Base-by-base conservation (phyloP, 31 red algal genomes). In the Asparagopsis taxiformis region DNA sequence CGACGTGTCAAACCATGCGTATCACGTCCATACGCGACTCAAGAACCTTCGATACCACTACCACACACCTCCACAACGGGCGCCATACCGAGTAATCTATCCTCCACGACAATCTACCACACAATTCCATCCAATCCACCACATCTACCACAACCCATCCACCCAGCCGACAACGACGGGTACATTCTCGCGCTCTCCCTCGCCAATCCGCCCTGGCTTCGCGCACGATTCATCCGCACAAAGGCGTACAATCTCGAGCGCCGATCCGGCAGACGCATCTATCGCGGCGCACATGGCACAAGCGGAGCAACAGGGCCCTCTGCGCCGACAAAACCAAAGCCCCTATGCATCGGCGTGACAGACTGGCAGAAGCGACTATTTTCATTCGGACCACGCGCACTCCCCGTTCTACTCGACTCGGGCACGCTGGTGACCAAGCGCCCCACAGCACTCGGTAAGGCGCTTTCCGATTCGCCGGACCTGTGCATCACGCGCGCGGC, bases 151-250 rank as follows among this genome's bases (percentile, higher is more conserved):
- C 31, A 20, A 20, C 4, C 51, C 29, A 7, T 73, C 28, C 85
- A 90, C 46, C 74, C 63, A 26, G 54, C 59, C 20, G 85, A 90
- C 65, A 75, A 75, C 3, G 85, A 90, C 57, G 85, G 76, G 29
- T 82, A 76, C 54, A 63, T 90, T 33, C 62, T 82, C 28, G 85
- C 85, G 16, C 19, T 80, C 5, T 79, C 85, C 29, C 68, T 81
- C 23, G 28, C 68, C 24, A 65, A 55, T 17, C 56, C 50, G 16
- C 32, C 50, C 2, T 90, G 85, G 85, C 29, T 90, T 31, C 72
- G 85, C 34, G 79, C 62, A 11, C 85, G 85, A 6, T 90, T 79
- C 43, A 67, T 80, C n/a, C 66, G 85, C 31, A 90, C 85, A 24
- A 70, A 73, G 22, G 50, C 77, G 5, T 90, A 57, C 54, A 25